These are phyloP conservation scores for Panicum hallii DNA, from an alignment of 202 grass and related monocot genomes.

Conservation along the genomic window DNA sequence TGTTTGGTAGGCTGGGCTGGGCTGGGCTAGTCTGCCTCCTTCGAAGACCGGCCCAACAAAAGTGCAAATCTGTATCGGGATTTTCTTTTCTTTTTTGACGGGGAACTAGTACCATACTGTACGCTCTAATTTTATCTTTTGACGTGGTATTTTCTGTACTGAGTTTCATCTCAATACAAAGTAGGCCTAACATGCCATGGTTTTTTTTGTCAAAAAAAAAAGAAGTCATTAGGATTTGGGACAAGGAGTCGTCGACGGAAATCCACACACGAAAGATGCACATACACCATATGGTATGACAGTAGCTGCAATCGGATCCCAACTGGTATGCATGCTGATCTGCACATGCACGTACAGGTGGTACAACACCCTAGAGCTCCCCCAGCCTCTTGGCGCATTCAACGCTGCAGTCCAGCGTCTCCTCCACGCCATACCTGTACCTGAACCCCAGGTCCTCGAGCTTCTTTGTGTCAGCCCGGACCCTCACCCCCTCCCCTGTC, in stretches of 20 bases:
- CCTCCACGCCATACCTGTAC: slow-evolving; percentile 53
- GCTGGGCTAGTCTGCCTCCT: too few relatives aligned
- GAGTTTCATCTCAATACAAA: too few relatives aligned
- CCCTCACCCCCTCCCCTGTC: slow-evolving; percentile 35
- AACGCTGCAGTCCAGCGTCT: slow-evolving; percentile 58
- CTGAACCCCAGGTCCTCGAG: slow-evolving; percentile 70
- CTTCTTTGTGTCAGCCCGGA: slow-evolving; percentile 46
- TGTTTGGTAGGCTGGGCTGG: too few relatives aligned
- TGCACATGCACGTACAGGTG: background rate
- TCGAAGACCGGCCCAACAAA: too few relatives aligned
- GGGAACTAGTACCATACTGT: too few relatives aligned
- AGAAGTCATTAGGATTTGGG: background rate
- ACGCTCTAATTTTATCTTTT: too few relatives aligned
- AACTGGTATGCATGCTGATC: too few relatives aligned
- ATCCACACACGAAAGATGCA: background rate
- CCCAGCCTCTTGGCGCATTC: slow-evolving; percentile 57
- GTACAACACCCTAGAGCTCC: slow-evolving; percentile 25
- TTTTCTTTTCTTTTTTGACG: too few relatives aligned
- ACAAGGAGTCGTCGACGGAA: background rate
- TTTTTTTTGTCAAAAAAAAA: too few relatives aligned
- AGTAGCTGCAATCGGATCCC: background rate
- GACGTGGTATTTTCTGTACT: too few relatives aligned
- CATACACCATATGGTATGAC: background rate
- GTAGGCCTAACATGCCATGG: too few relatives aligned
- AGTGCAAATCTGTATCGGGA: too few relatives aligned